A percentile compares a stretch with the other conserved stretches of the same genome.
phyloP scores from a whole-genome alignment of 148 eudicot genomes.

The Rhododendron griersonianum region DNA sequence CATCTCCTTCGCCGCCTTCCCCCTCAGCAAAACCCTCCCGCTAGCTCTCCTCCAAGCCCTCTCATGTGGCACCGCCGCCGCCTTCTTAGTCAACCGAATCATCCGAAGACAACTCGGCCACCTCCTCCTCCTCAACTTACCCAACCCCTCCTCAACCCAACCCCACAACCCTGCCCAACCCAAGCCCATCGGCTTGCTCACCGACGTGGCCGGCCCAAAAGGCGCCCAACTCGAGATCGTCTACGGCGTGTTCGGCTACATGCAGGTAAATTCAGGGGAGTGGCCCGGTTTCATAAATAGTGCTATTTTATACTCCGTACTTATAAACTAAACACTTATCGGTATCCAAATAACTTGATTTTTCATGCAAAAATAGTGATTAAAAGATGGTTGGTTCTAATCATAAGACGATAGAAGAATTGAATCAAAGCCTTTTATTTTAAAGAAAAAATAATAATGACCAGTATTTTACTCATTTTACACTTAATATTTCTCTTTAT shows the following conservation, averaged over 20 bases:
- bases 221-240: conserved; percentile 87
- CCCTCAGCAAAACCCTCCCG: conserved; percentile 58
- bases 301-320: no score
- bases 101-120: conserved; percentile 81
- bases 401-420: no score
- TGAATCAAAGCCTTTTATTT: no score
- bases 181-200: conserved; percentile 60
- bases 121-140: conserved; percentile 47
- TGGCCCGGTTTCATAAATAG: no score
- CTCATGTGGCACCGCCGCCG: conserved; percentile 64
- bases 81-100: conserved; percentile 50
- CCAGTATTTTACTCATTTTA: no score
- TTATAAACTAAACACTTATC: no score
- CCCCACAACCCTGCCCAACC: background rate
- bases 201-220: conserved; percentile 81
- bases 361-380: background rate
- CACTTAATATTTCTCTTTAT: no score
- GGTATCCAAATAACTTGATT: no score
- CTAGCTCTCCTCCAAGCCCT: conserved; percentile 70
- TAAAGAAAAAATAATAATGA: no score
- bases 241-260: conserved; percentile 90
- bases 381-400: no score
- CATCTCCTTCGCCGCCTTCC: conserved; percentile 81
- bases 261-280: conserved; percentile 30
- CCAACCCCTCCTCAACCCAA: conserved; percentile 27